A percentile compares a stretch with the other conserved stretches of the same genome.
Conservation (phyloP, 1,284 basidiomycete species). For the Tylopilus orsonianus region DNA sequence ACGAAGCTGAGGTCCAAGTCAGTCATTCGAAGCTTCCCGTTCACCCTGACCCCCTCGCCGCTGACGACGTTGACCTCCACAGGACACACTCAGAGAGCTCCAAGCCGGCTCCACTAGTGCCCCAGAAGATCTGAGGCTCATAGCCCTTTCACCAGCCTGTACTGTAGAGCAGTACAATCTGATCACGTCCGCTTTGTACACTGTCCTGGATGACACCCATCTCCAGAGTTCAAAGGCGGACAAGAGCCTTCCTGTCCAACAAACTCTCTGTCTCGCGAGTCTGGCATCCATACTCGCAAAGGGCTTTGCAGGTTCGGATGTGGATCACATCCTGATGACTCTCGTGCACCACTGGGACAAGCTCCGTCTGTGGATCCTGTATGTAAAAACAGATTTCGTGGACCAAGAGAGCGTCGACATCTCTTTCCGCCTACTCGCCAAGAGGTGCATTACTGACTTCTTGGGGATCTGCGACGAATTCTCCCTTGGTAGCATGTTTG, state of each 20-base stretch:
- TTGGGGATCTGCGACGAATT: slow-evolving; percentile 22
- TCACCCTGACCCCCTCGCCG: not conserved
- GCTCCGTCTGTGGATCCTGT: slow-evolving; percentile 27
- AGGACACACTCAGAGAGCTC: slow-evolving; percentile 25
- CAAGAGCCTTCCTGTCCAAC: slow-evolving; percentile 20
- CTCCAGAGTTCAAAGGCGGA: slow-evolving; percentile 21
- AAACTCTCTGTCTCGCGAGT: slow-evolving; percentile 20
- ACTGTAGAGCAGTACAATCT: slow-evolving; percentile 20
- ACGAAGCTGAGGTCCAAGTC: slow-evolving; percentile 21
- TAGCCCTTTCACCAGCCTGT: slow-evolving; percentile 25
- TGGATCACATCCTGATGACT: slow-evolving; percentile 2
- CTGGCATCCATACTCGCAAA: slow-evolving; percentile 19
- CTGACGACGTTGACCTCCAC: slow-evolving; percentile 1
- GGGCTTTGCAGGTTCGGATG: not conserved
- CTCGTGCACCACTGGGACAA: slow-evolving; percentile 21
- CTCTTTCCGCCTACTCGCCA: slow-evolving; percentile 25
- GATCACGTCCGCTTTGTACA: slow-evolving; percentile 23
- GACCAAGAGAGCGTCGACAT: slow-evolving; percentile 23
- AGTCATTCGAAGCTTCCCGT: not conserved
- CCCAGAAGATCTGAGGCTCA: slow-evolving; percentile 12
- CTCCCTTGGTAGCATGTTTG: slow-evolving; percentile 20
- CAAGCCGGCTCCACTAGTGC: slow-evolving; percentile 23
- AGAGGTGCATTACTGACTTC: slow-evolving; percentile 23
- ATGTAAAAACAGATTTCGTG: slow-evolving; percentile 27
- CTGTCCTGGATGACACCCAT: slow-evolving; percentile 19